Percentiles rank a stretch among this genome's conserved stretches.
phyloP scores from a whole-genome alignment of 2,329 filamentous ascomycete species.

The Fusarium graminum region DNA sequence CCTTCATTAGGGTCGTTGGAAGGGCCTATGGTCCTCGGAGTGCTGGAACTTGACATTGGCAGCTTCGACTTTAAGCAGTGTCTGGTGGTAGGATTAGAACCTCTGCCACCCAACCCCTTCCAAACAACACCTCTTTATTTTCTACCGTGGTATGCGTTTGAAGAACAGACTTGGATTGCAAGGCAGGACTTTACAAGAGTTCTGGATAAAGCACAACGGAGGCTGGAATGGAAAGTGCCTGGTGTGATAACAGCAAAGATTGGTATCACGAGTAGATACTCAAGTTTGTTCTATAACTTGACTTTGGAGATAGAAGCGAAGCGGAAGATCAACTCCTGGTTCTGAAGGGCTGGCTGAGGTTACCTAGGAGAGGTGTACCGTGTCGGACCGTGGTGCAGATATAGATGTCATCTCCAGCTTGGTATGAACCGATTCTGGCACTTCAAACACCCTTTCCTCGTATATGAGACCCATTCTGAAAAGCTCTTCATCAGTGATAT shows the following conservation, averaged over 20 bases:
- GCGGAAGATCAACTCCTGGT: slow-evolving; percentile 36
- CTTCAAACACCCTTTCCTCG: slow-evolving; percentile 58
- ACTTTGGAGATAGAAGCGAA: slow-evolving; percentile 24
- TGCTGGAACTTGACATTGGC: slow-evolving; percentile 41
- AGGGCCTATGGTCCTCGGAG: slow-evolving; percentile 41
- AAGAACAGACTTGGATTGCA: slow-evolving; percentile 34
- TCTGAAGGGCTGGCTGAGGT: slow-evolving; percentile 1
- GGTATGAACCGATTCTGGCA: slow-evolving; percentile 55
- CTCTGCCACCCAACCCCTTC: slow-evolving; percentile 46
- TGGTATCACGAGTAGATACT: slow-evolving; percentile 46
- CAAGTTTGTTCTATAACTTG: slow-evolving; percentile 46
- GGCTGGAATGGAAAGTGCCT: slow-evolving; percentile 24
- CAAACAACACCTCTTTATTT: slow-evolving; percentile 47
- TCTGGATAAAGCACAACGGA: slow-evolving; percentile 37
- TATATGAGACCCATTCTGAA: slow-evolving; percentile 58
- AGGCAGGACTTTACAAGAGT: slow-evolving; percentile 35
- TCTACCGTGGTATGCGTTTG: slow-evolving; percentile 50
- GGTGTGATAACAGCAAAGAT: slow-evolving; percentile 32
- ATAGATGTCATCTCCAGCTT: slow-evolving; percentile 52
- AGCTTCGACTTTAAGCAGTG: slow-evolving; percentile 36
- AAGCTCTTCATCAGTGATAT: slow-evolving; percentile 54
- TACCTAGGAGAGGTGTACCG: too few species aligned
- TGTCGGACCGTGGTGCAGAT: not conserved
- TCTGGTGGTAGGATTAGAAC: slow-evolving; percentile 46
- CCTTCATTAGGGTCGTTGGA: slow-evolving; percentile 39